These are phyloP conservation scores for Candida pseudofarinosa DNA, from an alignment of 805 yeast genomes.

Conservation along the genomic window DNA sequence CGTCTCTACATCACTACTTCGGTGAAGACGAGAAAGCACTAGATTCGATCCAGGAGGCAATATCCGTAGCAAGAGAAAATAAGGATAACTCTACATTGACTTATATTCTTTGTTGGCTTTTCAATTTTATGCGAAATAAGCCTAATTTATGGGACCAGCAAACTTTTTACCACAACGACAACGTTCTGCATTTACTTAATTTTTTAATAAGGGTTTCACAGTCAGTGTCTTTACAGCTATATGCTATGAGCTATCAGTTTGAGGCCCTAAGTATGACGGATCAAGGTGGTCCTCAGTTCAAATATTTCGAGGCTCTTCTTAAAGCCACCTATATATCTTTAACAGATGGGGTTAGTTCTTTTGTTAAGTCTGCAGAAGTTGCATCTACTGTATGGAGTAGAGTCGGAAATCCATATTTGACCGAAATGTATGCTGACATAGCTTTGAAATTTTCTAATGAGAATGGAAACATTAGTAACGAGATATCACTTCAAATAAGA, in stretches of 20 bases:
- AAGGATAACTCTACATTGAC: constrained; percentile 71
- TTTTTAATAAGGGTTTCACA: constrained; percentile 55
- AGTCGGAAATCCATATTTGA: constrained; percentile 45
- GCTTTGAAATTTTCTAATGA: constrained; percentile 41
- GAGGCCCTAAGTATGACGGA: constrained; percentile 55
- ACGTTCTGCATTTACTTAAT: constrained; percentile 63
- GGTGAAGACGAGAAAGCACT: constrained; percentile 66
- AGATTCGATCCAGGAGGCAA: constrained; percentile 80
- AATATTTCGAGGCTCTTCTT: constrained; percentile 51
- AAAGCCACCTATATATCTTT: constrained; percentile 55
- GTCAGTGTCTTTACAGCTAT: constrained; percentile 44
- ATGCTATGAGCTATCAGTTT: constrained; percentile 61
- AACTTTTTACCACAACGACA: constrained; percentile 41
- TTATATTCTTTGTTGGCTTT: constrained; percentile 69
- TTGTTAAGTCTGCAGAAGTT: constrained; percentile 45
- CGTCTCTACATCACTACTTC: constrained; percentile 66
- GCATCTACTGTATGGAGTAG: constrained; percentile 48
- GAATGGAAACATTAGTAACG: constrained; percentile 28
- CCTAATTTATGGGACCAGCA: constrained; percentile 52
- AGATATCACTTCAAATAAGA: constrained; percentile 36
- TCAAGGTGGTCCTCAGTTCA: constrained; percentile 45
- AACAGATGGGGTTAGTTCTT: constrained; percentile 40
- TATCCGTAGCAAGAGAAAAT: constrained; percentile 81
- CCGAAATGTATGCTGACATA: constrained; percentile 45
- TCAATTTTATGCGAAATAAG: constrained; percentile 61